Percentiles rank a stretch among this genome's conserved stretches.
phyloP scores from a whole-genome alignment of 148 eudicot species.

The Rhododendron williamsianum region DNA sequence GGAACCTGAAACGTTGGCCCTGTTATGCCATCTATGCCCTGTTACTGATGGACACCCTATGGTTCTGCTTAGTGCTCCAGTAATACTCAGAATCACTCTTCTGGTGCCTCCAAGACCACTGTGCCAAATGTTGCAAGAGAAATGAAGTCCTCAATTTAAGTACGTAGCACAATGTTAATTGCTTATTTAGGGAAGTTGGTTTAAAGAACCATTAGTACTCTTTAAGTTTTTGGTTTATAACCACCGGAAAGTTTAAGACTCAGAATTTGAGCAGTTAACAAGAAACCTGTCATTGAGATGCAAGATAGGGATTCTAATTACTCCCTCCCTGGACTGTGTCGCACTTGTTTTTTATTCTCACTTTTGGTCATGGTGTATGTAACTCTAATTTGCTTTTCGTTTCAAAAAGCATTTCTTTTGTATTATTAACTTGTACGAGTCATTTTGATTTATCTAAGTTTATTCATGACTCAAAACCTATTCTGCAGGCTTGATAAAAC shows the following conservation, averaged over 20 bases:
- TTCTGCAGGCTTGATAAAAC: conserved; percentile 92
- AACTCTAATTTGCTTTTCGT: not conserved
- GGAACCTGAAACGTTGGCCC: not conserved
- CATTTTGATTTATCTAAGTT: conserved; percentile 2
- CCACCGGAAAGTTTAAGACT: not conserved
- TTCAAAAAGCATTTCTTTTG: not conserved
- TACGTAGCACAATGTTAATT: not conserved
- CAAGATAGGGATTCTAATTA: not conserved
- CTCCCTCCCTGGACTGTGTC: not conserved
- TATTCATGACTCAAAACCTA: conserved; percentile 6
- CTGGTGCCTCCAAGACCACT: not conserved
- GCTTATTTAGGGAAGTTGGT: not conserved
- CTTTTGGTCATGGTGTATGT: not conserved
- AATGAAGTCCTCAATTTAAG: not conserved
- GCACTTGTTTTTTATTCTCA: not conserved
- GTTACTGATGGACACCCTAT: not conserved
- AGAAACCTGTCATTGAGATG: not conserved
- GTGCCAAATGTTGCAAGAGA: not conserved
- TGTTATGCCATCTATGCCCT: not conserved
- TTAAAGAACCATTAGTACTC: not conserved
- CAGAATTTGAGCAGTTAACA: not conserved
- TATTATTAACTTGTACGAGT: not conserved
- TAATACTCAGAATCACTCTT: not conserved
- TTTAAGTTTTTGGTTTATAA: not conserved
- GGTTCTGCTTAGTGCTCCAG: not conserved